Base-by-base conservation (phyloP, 2,329 filamentous ascomycete species). In the Pezicula neosporulosa region DNA sequence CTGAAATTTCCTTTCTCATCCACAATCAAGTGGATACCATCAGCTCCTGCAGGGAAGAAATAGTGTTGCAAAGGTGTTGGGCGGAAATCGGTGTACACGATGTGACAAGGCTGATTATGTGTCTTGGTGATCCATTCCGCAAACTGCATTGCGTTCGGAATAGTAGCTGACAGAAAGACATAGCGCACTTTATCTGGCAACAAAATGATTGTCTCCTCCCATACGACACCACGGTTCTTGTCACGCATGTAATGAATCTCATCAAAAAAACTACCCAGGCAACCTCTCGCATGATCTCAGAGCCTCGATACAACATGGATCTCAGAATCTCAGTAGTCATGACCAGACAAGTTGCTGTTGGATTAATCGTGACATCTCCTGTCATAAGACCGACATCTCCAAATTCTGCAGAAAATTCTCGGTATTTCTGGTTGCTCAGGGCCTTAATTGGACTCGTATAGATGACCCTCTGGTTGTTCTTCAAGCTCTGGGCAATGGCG, bases 301-400 rank as follows among this genome's bases (percentile, higher is more conserved):
- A 97, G 54, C 94, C 94, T 60, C 94, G 83, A 71, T 99, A 99
- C 72, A 99, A 70, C 94, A 99, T 99, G 16, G 93, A 97, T 45
- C 94, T 87, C 67, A 99, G 72, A 90, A 99, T 99, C 75, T 99
- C 94, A 0, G 94, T 99, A 1, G 94, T 99, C 94, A 99, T 99
- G 64, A 99, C 94, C 52, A 99, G 77, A 69, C 94, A 99, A 54
- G 92, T 97, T 13, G 94, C 94, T 3, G 94, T 97, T 4, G 95
- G 95, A 69, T 99, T 99, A 72, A 99, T 99, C 21, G 94, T 99
- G 57, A 97, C 93, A 80, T 99, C 94, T 65, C 94, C 94, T 5
- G 94, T 99, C 93, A 99, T 97, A 55, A 99, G 78, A 52, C 94
- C 94, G 47, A 97, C 93, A 67, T 99, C 94, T 53, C 92, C 93